A percentile compares a stretch with the other conserved stretches of the same genome.
These are phyloP conservation scores for Cinnamomum micranthum DNA, from an alignment of 164 flowering plant genomes.

Conservation along the genomic window DNA sequence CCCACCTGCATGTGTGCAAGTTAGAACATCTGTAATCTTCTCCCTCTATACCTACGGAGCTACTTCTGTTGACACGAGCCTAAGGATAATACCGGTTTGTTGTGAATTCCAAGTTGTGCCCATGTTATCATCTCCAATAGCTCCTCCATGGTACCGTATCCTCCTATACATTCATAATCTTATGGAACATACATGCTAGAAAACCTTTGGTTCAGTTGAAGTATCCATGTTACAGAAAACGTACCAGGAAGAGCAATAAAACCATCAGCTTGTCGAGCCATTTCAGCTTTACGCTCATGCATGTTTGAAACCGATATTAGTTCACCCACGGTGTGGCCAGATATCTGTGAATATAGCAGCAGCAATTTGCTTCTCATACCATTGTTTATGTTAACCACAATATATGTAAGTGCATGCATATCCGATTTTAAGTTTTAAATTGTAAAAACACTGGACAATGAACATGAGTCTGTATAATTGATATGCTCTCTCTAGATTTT, in stretches of 20 bases:
- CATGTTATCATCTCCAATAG: slow-evolving; percentile 85
- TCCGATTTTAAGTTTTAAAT: too few species aligned
- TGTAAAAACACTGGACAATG: too few species aligned
- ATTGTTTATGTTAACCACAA: too few species aligned
- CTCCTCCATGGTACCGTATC: slow-evolving; percentile 98
- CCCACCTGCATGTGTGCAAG: slow-evolving; percentile 52
- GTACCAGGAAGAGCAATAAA: slow-evolving; percentile 97
- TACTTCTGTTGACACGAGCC: slow-evolving; percentile 13
- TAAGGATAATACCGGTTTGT: slow-evolving; percentile 53
- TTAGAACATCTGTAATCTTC: not conserved
- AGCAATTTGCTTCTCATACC: too few species aligned
- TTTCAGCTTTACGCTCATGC: slow-evolving; percentile 91
- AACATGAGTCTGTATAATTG: too few species aligned
- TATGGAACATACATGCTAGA: not conserved
- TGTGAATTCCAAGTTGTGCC: slow-evolving; percentile 89
- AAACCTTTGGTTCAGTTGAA: not conserved
- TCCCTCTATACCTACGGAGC: not conserved
- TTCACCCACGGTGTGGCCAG: slow-evolving; percentile 82
- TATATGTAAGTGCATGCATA: too few species aligned
- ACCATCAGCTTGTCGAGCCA: slow-evolving; percentile 86
- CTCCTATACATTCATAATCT: slow-evolving; percentile 44
- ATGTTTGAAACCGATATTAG: slow-evolving; percentile 72
- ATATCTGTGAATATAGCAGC: slow-evolving; percentile 46
- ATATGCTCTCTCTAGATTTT: too few species aligned
- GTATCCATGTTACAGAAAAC: not conserved